Conservation (phyloP, 179 eudicot species). For the Amaranthus tricolor region DNA sequence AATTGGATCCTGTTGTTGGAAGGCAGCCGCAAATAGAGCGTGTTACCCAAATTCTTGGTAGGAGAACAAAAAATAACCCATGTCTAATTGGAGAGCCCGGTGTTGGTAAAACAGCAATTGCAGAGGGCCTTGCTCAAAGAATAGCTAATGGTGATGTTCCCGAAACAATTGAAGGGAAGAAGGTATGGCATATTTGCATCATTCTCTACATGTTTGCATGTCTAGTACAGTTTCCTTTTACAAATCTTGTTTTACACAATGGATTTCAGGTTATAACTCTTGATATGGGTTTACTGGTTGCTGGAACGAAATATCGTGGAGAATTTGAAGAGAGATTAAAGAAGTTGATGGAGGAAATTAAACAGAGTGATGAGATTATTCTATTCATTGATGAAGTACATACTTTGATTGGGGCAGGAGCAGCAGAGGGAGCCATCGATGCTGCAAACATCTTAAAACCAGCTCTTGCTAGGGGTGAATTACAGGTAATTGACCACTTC, state of each 20-base stretch:
- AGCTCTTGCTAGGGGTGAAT: conserved; percentile 91
- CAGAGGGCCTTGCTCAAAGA: conserved; percentile 91
- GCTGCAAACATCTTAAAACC: conserved; percentile 96
- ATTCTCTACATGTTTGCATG: neutral
- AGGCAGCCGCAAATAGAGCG: conserved; percentile 83
- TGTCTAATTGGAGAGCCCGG: conserved; percentile 97
- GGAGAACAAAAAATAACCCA: conserved; percentile 90
- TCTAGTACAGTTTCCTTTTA: too few relatives aligned
- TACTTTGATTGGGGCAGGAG: conserved; percentile 91
- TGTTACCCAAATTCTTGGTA: conserved; percentile 79
- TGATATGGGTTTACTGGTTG: conserved; percentile 93
- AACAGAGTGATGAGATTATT: conserved; percentile 75
- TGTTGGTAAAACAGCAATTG: conserved; percentile 94
- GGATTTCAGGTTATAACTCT: conserved; percentile 77
- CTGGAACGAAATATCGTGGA: conserved; percentile 95
- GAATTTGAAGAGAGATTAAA: conserved; percentile 89
- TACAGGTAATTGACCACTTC: conserved; percentile 49
- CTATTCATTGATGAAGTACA: conserved; percentile 92
- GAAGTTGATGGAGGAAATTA: conserved; percentile 90
- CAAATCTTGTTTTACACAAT: neutral
- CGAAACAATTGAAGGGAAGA: conserved; percentile 86
- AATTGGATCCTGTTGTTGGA: conserved; percentile 95
- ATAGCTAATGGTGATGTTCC: conserved; percentile 91
- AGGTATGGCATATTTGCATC: conserved; percentile 33
- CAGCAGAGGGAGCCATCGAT: conserved; percentile 98